phyloP scores from a whole-genome alignment of 1,139 yeast species.

The Chernovozyma sophiae-reginae region DNA sequence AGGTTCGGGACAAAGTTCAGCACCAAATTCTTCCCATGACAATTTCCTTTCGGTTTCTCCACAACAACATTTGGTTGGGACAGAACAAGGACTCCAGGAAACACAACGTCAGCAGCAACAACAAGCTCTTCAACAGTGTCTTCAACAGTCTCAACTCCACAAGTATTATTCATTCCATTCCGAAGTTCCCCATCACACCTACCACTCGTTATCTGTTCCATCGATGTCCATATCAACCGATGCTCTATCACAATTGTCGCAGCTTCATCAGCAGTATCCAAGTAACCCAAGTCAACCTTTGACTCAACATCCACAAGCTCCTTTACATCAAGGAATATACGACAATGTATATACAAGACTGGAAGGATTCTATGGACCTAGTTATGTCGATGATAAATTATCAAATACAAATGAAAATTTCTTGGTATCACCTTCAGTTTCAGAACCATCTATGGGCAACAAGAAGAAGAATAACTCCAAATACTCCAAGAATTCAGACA shows the following conservation, averaged over 20 bases:
- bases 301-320: neutral
- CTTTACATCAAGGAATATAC: neutral
- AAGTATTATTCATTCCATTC: neutral
- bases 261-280: constrained; percentile 2
- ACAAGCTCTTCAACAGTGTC: no score
- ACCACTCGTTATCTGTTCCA: constrained; percentile 1
- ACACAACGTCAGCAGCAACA: no score
- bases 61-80: neutral
- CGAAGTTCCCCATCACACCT: constrained; percentile 1
- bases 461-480: neutral
- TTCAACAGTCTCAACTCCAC: neutral
- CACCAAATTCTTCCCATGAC: neutral
- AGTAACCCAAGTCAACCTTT: constrained; percentile 1
- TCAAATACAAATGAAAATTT: neutral
- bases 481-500: neutral
- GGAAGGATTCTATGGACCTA: neutral
- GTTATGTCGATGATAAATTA: neutral
- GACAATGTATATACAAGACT: neutral
- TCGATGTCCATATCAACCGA: neutral
- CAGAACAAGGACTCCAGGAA: neutral
- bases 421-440: neutral
- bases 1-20: neutral
- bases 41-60: neutral
- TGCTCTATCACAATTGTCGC: neutral
- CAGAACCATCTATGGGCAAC: neutral